phyloP scores from a whole-genome alignment of 208 protist genomes.

The Wallacemonas sp. region DNA sequence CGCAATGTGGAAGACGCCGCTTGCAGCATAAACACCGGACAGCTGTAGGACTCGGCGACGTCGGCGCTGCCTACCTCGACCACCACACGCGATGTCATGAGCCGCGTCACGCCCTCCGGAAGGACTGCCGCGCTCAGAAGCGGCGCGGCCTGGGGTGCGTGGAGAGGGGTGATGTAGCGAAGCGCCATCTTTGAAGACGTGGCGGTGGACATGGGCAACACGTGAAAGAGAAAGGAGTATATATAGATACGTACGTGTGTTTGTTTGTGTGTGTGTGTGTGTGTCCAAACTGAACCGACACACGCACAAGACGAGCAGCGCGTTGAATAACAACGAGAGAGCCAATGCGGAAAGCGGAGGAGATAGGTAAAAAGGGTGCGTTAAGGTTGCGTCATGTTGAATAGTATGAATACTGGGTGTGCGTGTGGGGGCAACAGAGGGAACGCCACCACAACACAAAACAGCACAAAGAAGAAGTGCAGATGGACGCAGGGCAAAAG shows the following conservation, averaged over 20 bases:
- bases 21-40: slow-evolving; percentile 44
- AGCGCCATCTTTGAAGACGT: neutral
- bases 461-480: too few relatives aligned
- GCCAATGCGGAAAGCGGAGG: too few relatives aligned
- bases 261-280: neutral
- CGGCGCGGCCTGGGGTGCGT: neutral
- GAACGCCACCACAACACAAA: too few relatives aligned
- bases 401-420: too few relatives aligned
- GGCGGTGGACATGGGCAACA: neutral
- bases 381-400: too few relatives aligned
- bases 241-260: neutral
- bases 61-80: slow-evolving; percentile 21
- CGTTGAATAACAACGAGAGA: too few relatives aligned
- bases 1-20: slow-evolving; percentile 36
- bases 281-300: neutral
- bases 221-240: too few relatives aligned
- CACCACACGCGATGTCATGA: slow-evolving; percentile 20
- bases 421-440: too few relatives aligned
- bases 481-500: too few relatives aligned
- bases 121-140: neutral
- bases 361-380: too few relatives aligned
- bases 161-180: slow-evolving; percentile 1
- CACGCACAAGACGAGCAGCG: too few relatives aligned
- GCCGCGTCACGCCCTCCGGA: neutral
- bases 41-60: slow-evolving; percentile 25